Conservation (phyloP, 352 stramenopile species). For the Phytophthora chlamydospora region DNA sequence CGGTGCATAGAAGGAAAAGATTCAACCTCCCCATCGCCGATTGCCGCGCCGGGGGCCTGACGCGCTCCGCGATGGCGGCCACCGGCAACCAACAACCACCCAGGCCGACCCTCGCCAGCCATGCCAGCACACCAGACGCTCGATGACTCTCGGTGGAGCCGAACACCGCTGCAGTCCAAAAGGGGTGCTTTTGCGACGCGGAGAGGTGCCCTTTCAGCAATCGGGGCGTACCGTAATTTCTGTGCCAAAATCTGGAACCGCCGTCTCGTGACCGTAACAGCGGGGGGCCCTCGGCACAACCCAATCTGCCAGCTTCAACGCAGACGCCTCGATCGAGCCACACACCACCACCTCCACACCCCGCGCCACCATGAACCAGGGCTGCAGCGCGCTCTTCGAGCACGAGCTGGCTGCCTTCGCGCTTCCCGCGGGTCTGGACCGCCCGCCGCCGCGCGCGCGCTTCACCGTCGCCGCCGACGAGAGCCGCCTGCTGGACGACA, state of each 20-base stretch:
- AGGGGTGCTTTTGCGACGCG: not conserved
- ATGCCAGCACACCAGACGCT: not conserved
- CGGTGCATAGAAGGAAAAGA: not conserved
- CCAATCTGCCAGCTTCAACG: slow-evolving; percentile 26
- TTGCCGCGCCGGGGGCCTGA: no score
- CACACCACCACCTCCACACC: not conserved
- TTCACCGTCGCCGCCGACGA: slow-evolving; percentile 17
- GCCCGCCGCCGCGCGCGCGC: slow-evolving; percentile 2
- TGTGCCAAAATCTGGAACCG: not conserved
- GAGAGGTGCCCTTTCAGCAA: not conserved
- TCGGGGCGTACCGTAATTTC: no score
- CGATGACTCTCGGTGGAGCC: no score
- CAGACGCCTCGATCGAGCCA: not conserved
- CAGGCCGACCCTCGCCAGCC: not conserved
- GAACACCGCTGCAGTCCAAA: no score
- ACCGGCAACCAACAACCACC: slow-evolving; percentile 1
- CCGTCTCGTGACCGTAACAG: slow-evolving; percentile 10
- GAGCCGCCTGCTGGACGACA: slow-evolving; percentile 18
- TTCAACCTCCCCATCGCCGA: slow-evolving; percentile 1
- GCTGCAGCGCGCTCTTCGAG: slow-evolving; percentile 26
- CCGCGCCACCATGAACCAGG: slow-evolving; percentile 23
- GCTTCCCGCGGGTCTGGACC: slow-evolving; percentile 26
- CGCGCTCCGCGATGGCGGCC: no score
- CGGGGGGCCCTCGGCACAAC: slow-evolving; percentile 30
- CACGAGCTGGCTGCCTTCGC: slow-evolving; percentile 26